These are phyloP conservation scores for Aureobasidium subglaciale DNA, from an alignment of 2,329 filamentous ascomycete genomes.

Conservation along the genomic window DNA sequence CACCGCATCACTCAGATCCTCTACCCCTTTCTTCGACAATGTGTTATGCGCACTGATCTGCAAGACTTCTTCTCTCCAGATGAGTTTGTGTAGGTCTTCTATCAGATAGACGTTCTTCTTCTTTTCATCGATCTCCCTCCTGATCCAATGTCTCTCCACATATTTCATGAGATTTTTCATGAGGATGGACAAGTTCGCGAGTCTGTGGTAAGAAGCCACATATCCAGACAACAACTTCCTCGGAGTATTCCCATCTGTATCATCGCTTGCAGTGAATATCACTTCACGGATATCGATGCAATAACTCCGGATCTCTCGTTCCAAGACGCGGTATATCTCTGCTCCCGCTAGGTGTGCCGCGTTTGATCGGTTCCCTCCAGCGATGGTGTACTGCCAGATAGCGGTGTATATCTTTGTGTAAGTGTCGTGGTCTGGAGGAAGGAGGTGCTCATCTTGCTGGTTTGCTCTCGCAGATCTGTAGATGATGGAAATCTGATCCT, in stretches of 20 bases:
- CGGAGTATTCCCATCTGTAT: not conserved
- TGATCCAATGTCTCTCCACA: not conserved
- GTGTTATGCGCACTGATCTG: not conserved
- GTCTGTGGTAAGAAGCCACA: not conserved
- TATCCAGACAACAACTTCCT: not conserved
- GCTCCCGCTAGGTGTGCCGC: no score
- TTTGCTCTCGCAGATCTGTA: not conserved
- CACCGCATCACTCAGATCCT: not conserved
- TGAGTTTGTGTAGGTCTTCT: not conserved
- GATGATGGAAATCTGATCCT: not conserved
- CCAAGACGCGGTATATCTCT: no score
- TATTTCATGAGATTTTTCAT: not conserved
- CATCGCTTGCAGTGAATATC: not conserved
- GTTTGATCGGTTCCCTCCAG: no score
- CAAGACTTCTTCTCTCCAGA: not conserved
- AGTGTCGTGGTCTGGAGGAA: not conserved
- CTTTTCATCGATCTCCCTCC: not conserved
- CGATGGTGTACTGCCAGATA: no score
- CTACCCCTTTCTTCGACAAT: not conserved
- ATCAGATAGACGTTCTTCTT: not conserved
- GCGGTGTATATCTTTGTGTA: not conserved
- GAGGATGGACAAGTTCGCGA: not conserved
- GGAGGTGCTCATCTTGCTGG: not conserved
- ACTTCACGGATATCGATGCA: not conserved
- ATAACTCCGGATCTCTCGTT: not conserved